Base-by-base conservation (phyloP, 139 green algal genomes). In the Picochlorum costavermella region DNA sequence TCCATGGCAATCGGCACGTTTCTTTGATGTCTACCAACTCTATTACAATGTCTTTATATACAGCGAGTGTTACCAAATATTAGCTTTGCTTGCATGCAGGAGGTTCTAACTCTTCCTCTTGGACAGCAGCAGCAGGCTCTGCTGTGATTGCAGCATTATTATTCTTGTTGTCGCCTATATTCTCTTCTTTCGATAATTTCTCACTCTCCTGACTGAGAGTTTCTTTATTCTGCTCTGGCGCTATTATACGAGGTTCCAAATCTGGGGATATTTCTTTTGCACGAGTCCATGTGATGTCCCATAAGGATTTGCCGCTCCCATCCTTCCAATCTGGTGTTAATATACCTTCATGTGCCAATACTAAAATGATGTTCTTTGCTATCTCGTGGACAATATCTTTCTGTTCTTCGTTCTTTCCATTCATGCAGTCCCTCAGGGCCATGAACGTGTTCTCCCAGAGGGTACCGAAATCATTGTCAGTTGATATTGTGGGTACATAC, bases 321-420 rank as follows among this genome's bases (percentile, higher is more conserved):
- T 82, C 77, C 69, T 63, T 71, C 77, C 78, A 84, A 31, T 51
- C 20, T 1, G 64, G 70, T 17, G 26, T 65, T n/a, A 89, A 65
- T 10, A 92, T 65, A 0, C 74, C 87, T 13, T 78, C 79, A 3
- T 65, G 64, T 17, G 81, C 75, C 83, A 98, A 84, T 58, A 98
- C 90, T 50, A 98, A 79, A 33, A 97, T 69, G 79, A 97, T 86
- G 77, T 98, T 98, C 78, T 98, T 97, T 11, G 90, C 65, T 26
- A 87, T 79, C 71, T 97, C 88, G 3, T 89, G 87, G 12, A 96
- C 84, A 8, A 77, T 81, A 67, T 98, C 92, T n/a, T 61, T 61
- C 36, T 95, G 74, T 40, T 78, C 76, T 59, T 96, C 86, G 20
- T 33, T 30, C n/a, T 70, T 74, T 36, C 63, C 64, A 13, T 71